Evolutionary conservation across 108 stramenopile species (phyloP).

Genomic region (Nitzschia sp.): DNA sequence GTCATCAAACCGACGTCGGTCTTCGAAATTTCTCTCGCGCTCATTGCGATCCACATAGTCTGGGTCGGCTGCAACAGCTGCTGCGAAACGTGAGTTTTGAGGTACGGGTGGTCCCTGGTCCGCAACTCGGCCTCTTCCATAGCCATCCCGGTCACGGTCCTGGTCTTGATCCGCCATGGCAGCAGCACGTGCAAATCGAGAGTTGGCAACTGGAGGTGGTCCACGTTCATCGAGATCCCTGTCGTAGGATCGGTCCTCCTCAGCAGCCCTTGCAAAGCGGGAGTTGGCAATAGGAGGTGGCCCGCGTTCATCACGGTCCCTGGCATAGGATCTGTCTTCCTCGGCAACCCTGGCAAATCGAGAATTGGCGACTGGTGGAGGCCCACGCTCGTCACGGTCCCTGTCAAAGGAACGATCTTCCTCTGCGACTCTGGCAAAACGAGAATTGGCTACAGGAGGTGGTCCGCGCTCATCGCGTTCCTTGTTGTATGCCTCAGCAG

Average conservation of each 20-base stretch:
- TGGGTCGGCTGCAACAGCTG: slow-evolving; percentile 46
- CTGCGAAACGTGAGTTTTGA: slow-evolving; percentile 65
- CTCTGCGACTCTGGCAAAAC: slow-evolving; percentile 53
- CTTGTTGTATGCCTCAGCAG: slow-evolving; percentile 44
- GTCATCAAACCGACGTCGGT: slow-evolving; percentile 21
- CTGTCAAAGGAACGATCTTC: slow-evolving; percentile 15
- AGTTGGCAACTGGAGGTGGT: slow-evolving; percentile 66
- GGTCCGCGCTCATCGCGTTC: slow-evolving; percentile 51
- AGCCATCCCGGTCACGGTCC: slow-evolving; percentile 33
- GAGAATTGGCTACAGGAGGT: slow-evolving; percentile 52
- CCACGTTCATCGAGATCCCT: slow-evolving; percentile 37
- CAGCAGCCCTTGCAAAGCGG: slow-evolving; percentile 50
- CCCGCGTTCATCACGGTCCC: slow-evolving; percentile 35
- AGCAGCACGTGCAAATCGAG: slow-evolving; percentile 67
- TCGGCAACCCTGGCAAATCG: slow-evolving; percentile 61
- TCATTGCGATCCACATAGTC: slow-evolving; percentile 37
- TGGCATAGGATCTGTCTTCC: slow-evolving; percentile 20
- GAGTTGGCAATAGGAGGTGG: slow-evolving; percentile 63
- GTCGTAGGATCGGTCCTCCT: slow-evolving; percentile 22
- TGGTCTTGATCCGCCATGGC: slow-evolving; percentile 32
- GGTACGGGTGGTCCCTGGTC: slow-evolving; percentile 52
- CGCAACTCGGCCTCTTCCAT: slow-evolving; percentile 14
- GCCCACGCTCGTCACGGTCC: slow-evolving; percentile 37
- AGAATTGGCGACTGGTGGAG: slow-evolving; percentile 65
- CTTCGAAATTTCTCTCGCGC: slow-evolving; percentile 14